Evolutionary conservation across 2,329 filamentous ascomycete species (phyloP), one percentile per base, ranked within the genome.

Genomic region (Fusarium metavorans): DNA sequence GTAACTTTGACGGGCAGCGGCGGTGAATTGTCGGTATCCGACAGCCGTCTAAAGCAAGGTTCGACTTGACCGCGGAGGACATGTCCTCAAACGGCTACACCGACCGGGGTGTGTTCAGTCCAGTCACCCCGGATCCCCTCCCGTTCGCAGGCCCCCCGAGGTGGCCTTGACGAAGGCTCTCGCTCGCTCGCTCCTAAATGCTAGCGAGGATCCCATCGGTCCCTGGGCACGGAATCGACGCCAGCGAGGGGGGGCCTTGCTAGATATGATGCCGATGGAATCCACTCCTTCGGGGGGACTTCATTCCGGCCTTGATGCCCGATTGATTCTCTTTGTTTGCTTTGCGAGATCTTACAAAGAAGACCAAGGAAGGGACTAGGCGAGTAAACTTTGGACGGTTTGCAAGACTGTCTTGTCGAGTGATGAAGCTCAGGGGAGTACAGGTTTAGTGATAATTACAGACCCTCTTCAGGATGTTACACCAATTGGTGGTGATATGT

Each of bases 31-130:
- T 62, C 56, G 58, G 63, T 41, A 34, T 71, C 25, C 27, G 41
- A 57, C 13, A 32, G n/a, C 20, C 34, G 34, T 30, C 45, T 41
- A 18, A 23, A 20, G 34, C 61, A 64, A 63, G 61, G 61, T 64
- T 71, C 35, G 34, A 66, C 25, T 25, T 58, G 62, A 62, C 43
- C 57, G 25, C 68, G 67, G 69, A 54, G 32, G 50, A 67, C 41
- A 70, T 50, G 66, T 43, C 68, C 68, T 66, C 45, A 71, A 66
- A 71, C 30, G 57, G 69, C 13, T 57, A 54, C 30, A 14, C 39
- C 30, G 45, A 67, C 62, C 30, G 58, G 57, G 69, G 48, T 52
- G 43, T 30, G 61, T 43, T 35, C 34, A 30, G 32, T 20, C 56
- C 50, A 34, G 37, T 45, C 54, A 37, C 62, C 59, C 69, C 57